Evolutionary conservation across 768 basidiomycete genomes (phyloP).

Genomic region (Obba rivulosa): DNA sequence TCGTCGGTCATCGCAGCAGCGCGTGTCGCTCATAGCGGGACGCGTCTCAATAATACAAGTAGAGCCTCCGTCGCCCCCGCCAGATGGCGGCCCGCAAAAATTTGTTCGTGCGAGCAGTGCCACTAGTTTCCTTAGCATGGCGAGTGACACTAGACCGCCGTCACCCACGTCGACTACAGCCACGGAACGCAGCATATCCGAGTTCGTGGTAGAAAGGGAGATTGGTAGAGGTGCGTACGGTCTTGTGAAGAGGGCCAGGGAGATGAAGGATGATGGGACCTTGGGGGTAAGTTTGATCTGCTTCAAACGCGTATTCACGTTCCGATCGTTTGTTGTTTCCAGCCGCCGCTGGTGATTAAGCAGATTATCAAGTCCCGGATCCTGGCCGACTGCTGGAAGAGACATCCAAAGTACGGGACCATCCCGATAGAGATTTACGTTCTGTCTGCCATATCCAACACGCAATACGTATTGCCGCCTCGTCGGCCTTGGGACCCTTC

Average conservation of each 20-base stretch:
- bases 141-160: slow-evolving; percentile 57
- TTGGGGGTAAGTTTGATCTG: slow-evolving; percentile 63
- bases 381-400: slow-evolving; percentile 99
- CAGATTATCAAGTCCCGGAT: slow-evolving; percentile 98
- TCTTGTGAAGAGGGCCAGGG: slow-evolving; percentile 84
- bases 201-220: slow-evolving; percentile 81
- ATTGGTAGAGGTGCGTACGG: slow-evolving; percentile 96
- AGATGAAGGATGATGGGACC: slow-evolving; percentile 66
- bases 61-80: slow-evolving; percentile 65
- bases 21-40: slow-evolving; percentile 79
- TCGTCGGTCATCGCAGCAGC: slow-evolving; percentile 76
- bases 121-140: slow-evolving; percentile 57
- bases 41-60: slow-evolving; percentile 73
- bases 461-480: slow-evolving; percentile 71
- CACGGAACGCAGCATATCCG: slow-evolving; percentile 72
- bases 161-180: slow-evolving; percentile 40
- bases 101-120: slow-evolving; percentile 61
- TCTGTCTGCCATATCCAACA: slow-evolving; percentile 85
- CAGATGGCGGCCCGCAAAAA: slow-evolving; percentile 48
- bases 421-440: slow-evolving; percentile 98
- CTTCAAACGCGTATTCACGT: slow-evolving; percentile 5
- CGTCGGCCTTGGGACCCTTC: slow-evolving; percentile 82
- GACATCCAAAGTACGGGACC: slow-evolving; percentile 89
- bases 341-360: slow-evolving; percentile 93
- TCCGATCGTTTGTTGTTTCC: slow-evolving; percentile 14